Evolutionary conservation across 257 asterid species (phyloP).

Genomic region (Coffea eugenioides): DNA sequence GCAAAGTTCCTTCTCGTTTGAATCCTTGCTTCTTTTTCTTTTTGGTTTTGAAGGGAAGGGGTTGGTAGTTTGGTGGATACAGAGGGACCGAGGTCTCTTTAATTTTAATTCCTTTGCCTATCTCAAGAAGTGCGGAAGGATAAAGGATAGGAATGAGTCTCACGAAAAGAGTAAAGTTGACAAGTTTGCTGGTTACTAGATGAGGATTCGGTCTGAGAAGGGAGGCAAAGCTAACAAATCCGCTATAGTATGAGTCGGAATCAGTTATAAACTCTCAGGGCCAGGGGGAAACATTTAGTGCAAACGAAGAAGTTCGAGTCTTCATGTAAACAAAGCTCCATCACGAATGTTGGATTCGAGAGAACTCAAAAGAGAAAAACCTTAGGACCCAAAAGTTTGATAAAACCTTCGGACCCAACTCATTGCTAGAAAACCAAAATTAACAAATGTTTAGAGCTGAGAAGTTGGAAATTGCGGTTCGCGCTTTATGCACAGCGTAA

Average conservation of each 20-base stretch:
- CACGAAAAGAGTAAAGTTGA: slow-evolving; percentile 45
- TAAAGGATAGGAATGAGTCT: slow-evolving; percentile 23
- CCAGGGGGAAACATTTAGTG: slow-evolving; percentile 16
- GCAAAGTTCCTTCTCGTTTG: not conserved
- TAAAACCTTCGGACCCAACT: not conserved
- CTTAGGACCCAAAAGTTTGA: not conserved
- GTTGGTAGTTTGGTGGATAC: not conserved
- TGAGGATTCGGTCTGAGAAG: slow-evolving; percentile 22
- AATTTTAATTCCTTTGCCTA: not conserved
- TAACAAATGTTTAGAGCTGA: not conserved
- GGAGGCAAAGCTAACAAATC: slow-evolving; percentile 39
- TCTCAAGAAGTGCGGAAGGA: not conserved
- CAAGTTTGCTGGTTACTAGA: slow-evolving; percentile 14
- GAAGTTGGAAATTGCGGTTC: not conserved
- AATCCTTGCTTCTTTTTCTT: not conserved
- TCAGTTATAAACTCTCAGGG: slow-evolving; percentile 27
- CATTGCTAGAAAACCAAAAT: not conserved
- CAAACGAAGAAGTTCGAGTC: slow-evolving; percentile 31
- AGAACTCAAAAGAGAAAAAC: slow-evolving; percentile 23
- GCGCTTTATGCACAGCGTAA: not conserved
- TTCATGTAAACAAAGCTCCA: slow-evolving; percentile 43
- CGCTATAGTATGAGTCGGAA: slow-evolving; percentile 29
- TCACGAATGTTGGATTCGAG: slow-evolving; percentile 27
- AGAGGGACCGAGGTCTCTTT: not conserved
- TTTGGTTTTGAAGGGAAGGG: not conserved